phyloP scores from a whole-genome alignment of 768 basidiomycete species.

The Leccinum obscurum region DNA sequence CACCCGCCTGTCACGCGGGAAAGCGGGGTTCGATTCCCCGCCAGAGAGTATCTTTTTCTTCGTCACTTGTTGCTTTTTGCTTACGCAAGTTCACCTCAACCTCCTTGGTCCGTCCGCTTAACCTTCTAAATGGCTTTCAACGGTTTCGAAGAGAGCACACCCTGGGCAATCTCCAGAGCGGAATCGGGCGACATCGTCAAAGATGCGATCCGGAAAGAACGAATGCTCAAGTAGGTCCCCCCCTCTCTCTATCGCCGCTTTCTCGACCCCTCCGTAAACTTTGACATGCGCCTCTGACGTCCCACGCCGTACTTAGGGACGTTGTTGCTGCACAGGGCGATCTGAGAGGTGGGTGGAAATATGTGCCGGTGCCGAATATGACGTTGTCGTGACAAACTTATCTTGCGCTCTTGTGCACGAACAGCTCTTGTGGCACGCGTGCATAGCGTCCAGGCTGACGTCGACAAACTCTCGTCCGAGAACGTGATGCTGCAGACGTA shows the following conservation, averaged over 20 bases:
- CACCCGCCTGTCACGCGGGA: constrained; percentile 53
- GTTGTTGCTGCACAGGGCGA: constrained; percentile 75
- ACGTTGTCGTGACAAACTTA: not conserved
- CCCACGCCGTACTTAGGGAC: constrained; percentile 48
- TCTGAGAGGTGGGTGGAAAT: constrained; percentile 56
- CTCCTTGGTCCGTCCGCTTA: not conserved
- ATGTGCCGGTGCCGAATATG: not conserved
- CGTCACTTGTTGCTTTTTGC: not conserved
- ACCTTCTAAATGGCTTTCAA: constrained; percentile 45
- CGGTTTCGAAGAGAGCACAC: constrained; percentile 40
- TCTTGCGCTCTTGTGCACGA: not conserved
- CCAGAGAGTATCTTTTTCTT: constrained; percentile 36
- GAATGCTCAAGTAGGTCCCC: constrained; percentile 65
- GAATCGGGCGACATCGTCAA: constrained; percentile 63
- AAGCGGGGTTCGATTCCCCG: constrained; percentile 48
- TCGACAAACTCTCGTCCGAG: constrained; percentile 77
- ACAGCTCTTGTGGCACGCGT: constrained; percentile 68
- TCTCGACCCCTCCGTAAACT: not conserved
- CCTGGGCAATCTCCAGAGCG: constrained; percentile 51
- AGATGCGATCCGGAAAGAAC: constrained; percentile 77
- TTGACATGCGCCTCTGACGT: constrained; percentile 2
- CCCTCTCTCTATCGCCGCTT: not conserved
- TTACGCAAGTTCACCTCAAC: not conserved
- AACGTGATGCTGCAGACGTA: constrained; percentile 87
- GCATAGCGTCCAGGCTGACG: constrained; percentile 69